Evolutionary conservation across 2,329 filamentous ascomycete genomes (phyloP).

Genomic region (Claviceps citrina): DNA sequence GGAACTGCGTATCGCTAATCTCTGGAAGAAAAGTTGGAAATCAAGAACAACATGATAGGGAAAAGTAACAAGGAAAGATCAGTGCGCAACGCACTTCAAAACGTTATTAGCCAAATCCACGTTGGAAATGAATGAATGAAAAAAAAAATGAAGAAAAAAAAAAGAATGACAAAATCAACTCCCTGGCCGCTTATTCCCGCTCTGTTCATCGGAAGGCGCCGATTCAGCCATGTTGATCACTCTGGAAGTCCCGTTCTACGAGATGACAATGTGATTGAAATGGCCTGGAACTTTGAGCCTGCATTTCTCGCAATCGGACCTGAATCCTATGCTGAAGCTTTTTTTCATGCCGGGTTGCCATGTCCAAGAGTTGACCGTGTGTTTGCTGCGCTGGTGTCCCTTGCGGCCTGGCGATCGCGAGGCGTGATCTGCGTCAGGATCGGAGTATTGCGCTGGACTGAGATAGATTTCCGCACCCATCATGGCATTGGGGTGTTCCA

Average conservation of each 20-base stretch:
- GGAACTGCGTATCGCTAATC: neutral
- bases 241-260: constrained; percentile 24
- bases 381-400: constrained; percentile 42
- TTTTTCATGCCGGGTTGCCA: constrained; percentile 49
- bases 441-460: constrained; percentile 10
- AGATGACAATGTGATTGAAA: constrained; percentile 64
- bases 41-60: neutral
- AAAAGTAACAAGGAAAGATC: neutral
- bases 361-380: constrained; percentile 46
- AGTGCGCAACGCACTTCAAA: neutral
- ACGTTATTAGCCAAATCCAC: too few species aligned
- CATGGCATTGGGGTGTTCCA: constrained; percentile 25
- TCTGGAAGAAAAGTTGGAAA: neutral
- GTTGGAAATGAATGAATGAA: too few species aligned
- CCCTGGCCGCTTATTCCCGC: neutral
- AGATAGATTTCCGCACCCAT: constrained; percentile 21
- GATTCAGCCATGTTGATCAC: neutral
- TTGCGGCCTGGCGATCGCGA: constrained; percentile 34
- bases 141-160: too few species aligned
- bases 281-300: constrained; percentile 59
- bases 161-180: too few species aligned
- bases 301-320: constrained; percentile 67
- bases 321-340: constrained; percentile 63
- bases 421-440: constrained; percentile 21
- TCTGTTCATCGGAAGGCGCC: neutral